Percentiles rank a stretch among this genome's conserved stretches.
Evolutionary conservation across 2,329 filamentous ascomycete genomes (phyloP).

Genomic region (Raffaelea albimanens): DNA sequence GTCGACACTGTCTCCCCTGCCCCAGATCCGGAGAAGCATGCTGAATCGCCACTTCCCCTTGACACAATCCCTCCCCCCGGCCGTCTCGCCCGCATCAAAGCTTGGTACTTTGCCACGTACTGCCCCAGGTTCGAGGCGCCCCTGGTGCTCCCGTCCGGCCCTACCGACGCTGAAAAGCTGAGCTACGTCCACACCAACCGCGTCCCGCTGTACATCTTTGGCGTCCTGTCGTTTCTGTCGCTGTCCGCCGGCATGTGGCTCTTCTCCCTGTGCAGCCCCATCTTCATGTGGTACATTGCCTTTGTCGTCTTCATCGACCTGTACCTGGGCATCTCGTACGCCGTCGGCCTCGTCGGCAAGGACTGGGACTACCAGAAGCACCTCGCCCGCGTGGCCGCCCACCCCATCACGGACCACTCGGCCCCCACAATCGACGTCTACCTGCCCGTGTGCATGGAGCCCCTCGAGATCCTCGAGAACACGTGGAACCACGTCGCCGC

Average conservation of each 20-base stretch:
- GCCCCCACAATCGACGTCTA: conserved; percentile 4
- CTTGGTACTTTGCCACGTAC: background rate
- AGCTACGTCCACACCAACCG: conserved; percentile 5
- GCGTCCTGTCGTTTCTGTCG: conserved; percentile 3
- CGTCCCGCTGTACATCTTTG: conserved; percentile 4
- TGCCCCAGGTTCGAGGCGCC: conserved; percentile 2
- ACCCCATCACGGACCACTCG: background rate
- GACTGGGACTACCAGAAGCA: conserved; percentile 5
- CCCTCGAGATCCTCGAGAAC: conserved; percentile 1
- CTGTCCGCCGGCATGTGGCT: conserved; percentile 8
- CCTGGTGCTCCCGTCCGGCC: conserved; percentile 1
- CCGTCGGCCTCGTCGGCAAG: conserved; percentile 3
- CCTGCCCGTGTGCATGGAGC: conserved; percentile 4
- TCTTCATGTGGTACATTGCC: conserved; percentile 4
- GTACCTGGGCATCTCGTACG: conserved; percentile 4
- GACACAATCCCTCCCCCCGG: too few relatives aligned
- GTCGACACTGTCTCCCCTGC: too few relatives aligned
- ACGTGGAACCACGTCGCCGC: conserved; percentile 2
- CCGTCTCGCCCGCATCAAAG: background rate
- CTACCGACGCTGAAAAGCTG: conserved; percentile 4
- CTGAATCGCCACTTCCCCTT: too few relatives aligned
- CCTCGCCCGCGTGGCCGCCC: background rate
- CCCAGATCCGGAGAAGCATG: too few relatives aligned
- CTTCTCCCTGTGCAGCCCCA: conserved; percentile 1
- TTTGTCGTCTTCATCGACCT: conserved; percentile 7